phyloP scores from a whole-genome alignment of 1,284 basidiomycete species.

The Pascua guehoae region DNA sequence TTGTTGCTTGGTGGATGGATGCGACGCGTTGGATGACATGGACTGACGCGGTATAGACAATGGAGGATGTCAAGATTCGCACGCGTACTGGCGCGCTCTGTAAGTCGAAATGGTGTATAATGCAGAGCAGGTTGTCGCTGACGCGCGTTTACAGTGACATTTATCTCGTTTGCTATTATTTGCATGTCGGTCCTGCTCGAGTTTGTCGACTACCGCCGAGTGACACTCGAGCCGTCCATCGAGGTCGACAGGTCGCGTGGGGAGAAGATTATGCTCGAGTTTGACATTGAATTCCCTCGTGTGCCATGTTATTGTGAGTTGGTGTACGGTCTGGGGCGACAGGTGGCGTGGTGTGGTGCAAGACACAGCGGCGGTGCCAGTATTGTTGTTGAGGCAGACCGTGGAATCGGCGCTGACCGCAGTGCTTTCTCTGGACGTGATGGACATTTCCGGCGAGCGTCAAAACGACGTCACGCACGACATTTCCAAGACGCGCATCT shows the following conservation, averaged over 20 bases:
- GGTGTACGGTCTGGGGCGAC: too few relatives aligned
- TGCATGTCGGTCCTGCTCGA: conserved; percentile 86
- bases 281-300: conserved; percentile 93
- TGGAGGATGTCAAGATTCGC: conserved; percentile 97
- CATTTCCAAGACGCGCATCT: conserved; percentile 76
- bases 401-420: conserved; percentile 38
- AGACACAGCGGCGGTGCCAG: not conserved
- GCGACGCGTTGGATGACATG: not conserved
- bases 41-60: conserved; percentile 61
- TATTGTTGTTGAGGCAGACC: too few relatives aligned
- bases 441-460: conserved; percentile 96
- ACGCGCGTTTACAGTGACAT: conserved; percentile 63
- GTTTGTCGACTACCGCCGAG: conserved; percentile 88
- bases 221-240: conserved; percentile 82
- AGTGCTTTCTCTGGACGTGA: conserved; percentile 89
- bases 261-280: conserved; percentile 83
- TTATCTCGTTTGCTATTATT: conserved; percentile 89
- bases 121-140: conserved; percentile 16
- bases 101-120: conserved; percentile 51
- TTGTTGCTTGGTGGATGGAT: too few relatives aligned
- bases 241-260: conserved; percentile 90
- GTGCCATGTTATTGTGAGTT: conserved; percentile 77
- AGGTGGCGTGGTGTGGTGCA: conserved; percentile 57
- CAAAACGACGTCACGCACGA: conserved; percentile 88
- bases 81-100: conserved; percentile 86